Base-by-base conservation (phyloP, 208 protist species). In the Perkinsela sp. region DNA sequence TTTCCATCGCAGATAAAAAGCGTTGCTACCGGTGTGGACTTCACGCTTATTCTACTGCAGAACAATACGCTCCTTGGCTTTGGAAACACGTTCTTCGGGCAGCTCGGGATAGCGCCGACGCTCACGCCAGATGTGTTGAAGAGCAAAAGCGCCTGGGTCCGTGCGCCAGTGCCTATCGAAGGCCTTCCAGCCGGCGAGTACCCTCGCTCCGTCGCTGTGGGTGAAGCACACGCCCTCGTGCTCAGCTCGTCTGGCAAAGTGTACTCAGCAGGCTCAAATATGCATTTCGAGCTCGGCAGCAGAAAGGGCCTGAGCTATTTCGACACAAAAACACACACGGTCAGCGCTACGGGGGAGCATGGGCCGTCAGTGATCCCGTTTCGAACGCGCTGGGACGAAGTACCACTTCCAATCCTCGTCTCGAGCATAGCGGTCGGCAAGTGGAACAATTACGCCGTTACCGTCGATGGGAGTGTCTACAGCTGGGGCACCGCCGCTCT, bases 161-260 rank as follows among this genome's bases (percentile, higher is more conserved):
- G 40, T 57, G 22, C 6, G 40, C 40, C 40, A 57, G 22, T 22
- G 6, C 40, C 40, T n/a, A 57, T 57, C 6, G 40, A 57, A 57
- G 40, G 6, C 22, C 40, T 57, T 22, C 40, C 40, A n/a, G 22
- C 22, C 13, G 40, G 40, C 13, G 40, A 57, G 40, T 57, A 57
- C 40, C 13, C 22, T 57, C 22, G 13, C 22, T 6, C 40, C 40
- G 22, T 57, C 40, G 40, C 40, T 57, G 40, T 22, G 40, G 40
- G 40, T 57, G 40, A 57, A 57, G 6, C 40, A 22, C 40, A 57
- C 22, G 40, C 40, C 13, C 40, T 57, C 22, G 13, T 57, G 13
- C 40, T 57, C 40, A 57, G 40, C 40, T 57, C 40, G 40, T 57
- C 40, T 57, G 40, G 40, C 40, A 57, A n/a, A n/a, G 40, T 57